phyloP scores from a whole-genome alignment of 495 filamentous ascomycete species.

The Penicillium goetzii region DNA sequence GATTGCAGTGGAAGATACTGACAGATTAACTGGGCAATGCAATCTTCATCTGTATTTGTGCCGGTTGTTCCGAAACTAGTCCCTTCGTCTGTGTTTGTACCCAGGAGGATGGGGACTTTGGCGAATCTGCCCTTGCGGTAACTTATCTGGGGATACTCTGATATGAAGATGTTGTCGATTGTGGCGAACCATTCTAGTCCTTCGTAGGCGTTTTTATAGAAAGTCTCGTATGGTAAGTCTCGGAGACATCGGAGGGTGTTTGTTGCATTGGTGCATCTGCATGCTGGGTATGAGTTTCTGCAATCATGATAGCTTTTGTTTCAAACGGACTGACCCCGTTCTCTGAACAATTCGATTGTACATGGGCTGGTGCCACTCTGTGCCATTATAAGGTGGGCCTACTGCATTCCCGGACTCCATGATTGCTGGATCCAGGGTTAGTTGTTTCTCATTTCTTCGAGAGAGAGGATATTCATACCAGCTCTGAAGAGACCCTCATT shows the following conservation, averaged over 20 bases:
- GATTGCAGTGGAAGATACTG: slow-evolving; percentile 13
- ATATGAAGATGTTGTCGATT: slow-evolving; percentile 57
- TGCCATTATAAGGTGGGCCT: slow-evolving; percentile 45
- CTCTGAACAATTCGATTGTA: slow-evolving; percentile 41
- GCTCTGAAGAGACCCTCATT: slow-evolving; percentile 45
- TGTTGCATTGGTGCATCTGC: slow-evolving; percentile 57
- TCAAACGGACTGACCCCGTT: slow-evolving; percentile 28
- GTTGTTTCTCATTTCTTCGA: not conserved
- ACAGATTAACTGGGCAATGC: slow-evolving; percentile 47
- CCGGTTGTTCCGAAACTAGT: slow-evolving; percentile 50
- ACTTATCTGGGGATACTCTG: slow-evolving; percentile 44
- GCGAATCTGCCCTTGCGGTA: slow-evolving; percentile 39
- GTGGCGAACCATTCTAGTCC: slow-evolving; percentile 46
- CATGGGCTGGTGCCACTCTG: slow-evolving; percentile 48
- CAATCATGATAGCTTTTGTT: not conserved
- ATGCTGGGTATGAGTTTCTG: not conserved
- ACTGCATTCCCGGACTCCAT: slow-evolving; percentile 67
- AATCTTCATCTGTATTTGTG: slow-evolving; percentile 49
- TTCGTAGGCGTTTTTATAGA: slow-evolving; percentile 56
- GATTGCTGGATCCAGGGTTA: slow-evolving; percentile 47
- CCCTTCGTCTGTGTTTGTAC: slow-evolving; percentile 55
- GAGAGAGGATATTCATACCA: slow-evolving; percentile 22
- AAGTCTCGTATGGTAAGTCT: slow-evolving; percentile 55
- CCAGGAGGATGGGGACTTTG: slow-evolving; percentile 50
- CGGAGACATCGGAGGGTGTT: slow-evolving; percentile 69